Conservation (phyloP, 2,329 filamentous ascomycete genomes). For the Penicillium sumatraense region DNA sequence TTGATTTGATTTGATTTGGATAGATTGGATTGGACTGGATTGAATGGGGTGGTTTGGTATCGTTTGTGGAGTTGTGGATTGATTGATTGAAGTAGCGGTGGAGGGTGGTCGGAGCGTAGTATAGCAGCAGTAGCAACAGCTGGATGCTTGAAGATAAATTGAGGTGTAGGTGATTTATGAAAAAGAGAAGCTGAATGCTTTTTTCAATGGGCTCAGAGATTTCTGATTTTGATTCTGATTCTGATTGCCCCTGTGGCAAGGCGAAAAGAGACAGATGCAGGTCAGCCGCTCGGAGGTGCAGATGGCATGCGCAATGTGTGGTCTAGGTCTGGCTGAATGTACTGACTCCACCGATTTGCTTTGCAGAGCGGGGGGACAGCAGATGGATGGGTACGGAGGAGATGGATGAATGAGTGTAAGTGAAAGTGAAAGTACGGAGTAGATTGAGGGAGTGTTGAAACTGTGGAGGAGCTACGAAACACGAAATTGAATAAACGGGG, state of each 20-base stretch:
- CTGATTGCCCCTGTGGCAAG: conserved; percentile 23
- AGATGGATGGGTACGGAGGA: too few relatives aligned
- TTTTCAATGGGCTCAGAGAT: not conserved
- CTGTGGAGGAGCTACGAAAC: too few relatives aligned
- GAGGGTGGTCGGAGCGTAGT: not conserved
- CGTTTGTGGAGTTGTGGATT: not conserved
- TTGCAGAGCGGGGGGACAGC: conserved; percentile 11
- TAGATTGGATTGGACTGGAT: not conserved
- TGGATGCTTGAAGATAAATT: not conserved
- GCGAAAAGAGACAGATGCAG: conserved; percentile 25
- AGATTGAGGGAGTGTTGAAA: too few relatives aligned
- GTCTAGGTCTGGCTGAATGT: conserved; percentile 23
- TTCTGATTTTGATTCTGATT: too few relatives aligned
- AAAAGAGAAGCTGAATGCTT: not conserved
- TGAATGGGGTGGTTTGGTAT: too few relatives aligned
- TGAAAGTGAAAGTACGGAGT: too few relatives aligned
- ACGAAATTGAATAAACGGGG: too few relatives aligned
- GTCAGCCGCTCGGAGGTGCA: conserved; percentile 29
- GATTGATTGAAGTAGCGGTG: not conserved
- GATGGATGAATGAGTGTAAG: too few relatives aligned
- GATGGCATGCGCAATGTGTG: conserved; percentile 18
- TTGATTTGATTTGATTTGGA: not conserved
- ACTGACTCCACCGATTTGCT: conserved; percentile 16
- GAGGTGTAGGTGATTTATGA: not conserved
- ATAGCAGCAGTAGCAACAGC: too few relatives aligned